Base-by-base conservation (phyloP, 805 yeast species). In the Hanseniaspora valbyensis region DNA sequence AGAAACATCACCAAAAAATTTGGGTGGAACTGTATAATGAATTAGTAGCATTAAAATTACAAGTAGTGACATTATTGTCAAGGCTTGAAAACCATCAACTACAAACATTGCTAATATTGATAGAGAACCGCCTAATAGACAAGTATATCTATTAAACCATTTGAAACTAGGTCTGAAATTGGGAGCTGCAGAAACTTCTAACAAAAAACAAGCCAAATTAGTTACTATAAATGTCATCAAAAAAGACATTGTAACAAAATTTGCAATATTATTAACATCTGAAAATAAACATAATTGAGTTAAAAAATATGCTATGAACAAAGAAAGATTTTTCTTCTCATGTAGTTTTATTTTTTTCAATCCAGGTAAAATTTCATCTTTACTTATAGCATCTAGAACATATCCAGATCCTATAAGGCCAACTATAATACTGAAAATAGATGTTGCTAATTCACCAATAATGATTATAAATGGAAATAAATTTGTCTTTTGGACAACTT, bases 1-100 rank as follows among this genome's bases (percentile, higher is more conserved):
- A 2, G 97, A 89, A 22, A 92, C 96, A 66, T 92, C 99, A 32
- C 99, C 99, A 89, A 96, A 92, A 30, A 89, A 83, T 61, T 87
- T 88, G 5, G 98, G 96, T 1, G 96, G 96, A 10, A 95, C 83
- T 45, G 78, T 74, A 60, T 88, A 87, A 63, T 92, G 97, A 56
- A 92, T 92, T 49, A 83, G 63, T 41, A 87, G 61, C 57, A 92
- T 83, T 39, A 92, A 66, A 16, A 80, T 68, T 36, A 78, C 63
- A 58, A 88, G 70, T 50, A 81, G 76, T 10, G 81, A 66, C 25
- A 88, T 75, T 24, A 89, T 81, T 29, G 81, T 71, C 2, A 86
- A 71, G 0, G 98, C 97, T 2, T 95, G 84, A 14, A 83, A 59
- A 32, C 95, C 95, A 67, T 92, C 98, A 3, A 94, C 96, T 38